phyloP scores from a whole-genome alignment of 2,329 filamentous ascomycete species.

The Aspergillus quadrilineatus region DNA sequence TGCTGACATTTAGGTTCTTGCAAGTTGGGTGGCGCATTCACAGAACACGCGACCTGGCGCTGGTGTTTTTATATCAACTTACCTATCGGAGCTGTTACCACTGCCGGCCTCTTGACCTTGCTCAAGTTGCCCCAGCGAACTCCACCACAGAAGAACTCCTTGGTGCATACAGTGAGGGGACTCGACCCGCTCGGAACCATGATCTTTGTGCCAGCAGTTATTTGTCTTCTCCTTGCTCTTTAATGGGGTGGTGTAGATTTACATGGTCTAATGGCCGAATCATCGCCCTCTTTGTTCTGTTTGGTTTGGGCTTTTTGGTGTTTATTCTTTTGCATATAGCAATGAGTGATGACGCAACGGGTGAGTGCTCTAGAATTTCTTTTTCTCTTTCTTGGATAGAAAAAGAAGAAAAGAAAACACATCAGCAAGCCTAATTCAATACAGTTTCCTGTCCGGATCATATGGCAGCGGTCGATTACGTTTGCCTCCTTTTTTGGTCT shows the following conservation, averaged over 20 bases:
- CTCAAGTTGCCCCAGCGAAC: neutral
- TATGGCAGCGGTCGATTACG: neutral
- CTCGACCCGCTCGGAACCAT: constrained; percentile 5
- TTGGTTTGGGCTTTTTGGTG: constrained; percentile 32
- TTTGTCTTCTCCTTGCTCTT: constrained; percentile 9
- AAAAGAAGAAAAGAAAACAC: too few species aligned
- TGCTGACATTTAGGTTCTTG: neutral
- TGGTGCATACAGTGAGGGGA: neutral
- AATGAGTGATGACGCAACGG: constrained; percentile 47
- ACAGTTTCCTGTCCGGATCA: constrained; percentile 41
- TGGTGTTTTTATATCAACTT: constrained; percentile 17
- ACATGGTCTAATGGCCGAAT: constrained; percentile 25
- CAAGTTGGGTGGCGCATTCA: constrained; percentile 32
- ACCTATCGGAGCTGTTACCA: neutral
- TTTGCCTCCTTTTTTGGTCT: constrained; percentile 28
- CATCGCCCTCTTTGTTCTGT: constrained; percentile 24
- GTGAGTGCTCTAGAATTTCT: too few species aligned
- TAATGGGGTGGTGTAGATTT: constrained; percentile 7
- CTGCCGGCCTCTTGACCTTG: neutral
- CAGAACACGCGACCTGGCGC: constrained; percentile 1
- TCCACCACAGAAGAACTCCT: neutral
- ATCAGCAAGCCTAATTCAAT: too few species aligned
- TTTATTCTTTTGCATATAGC: constrained; percentile 49
- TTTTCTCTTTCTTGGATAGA: too few species aligned
- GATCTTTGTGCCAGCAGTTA: constrained; percentile 9